These are phyloP conservation scores for Verbascum thapsus DNA, from an alignment of 257 asterid genomes.

Conservation along the genomic window DNA sequence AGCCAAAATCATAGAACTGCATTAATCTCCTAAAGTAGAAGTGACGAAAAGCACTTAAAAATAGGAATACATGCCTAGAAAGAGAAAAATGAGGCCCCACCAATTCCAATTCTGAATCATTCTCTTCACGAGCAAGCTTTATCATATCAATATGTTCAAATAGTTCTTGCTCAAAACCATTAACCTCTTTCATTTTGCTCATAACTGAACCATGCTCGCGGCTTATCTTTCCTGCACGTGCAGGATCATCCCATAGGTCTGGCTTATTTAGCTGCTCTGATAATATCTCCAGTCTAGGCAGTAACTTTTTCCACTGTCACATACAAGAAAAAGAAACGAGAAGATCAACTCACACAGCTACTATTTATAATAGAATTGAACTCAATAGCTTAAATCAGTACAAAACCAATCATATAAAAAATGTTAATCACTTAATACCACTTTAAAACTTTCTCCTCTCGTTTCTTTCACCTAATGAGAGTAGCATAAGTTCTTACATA, in stretches of 20 bases:
- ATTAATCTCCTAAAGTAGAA: constrained; percentile 23
- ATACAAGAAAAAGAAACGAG: constrained; percentile 21
- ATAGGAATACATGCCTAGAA: constrained; percentile 49
- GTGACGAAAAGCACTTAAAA: constrained; percentile 26
- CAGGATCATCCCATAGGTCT: constrained; percentile 91
- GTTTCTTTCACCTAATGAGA: constrained; percentile 19
- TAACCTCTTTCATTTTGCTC: constrained; percentile 77
- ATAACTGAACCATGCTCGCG: constrained; percentile 84
- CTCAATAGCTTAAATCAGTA: not conserved
- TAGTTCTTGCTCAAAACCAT: constrained; percentile 69
- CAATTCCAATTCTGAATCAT: constrained; percentile 75
- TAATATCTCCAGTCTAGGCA: constrained; percentile 53
- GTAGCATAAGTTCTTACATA: not conserved
- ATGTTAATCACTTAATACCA: not conserved
- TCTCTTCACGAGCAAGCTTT: constrained; percentile 91
- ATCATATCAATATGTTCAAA: constrained; percentile 93
- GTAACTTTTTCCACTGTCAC: constrained; percentile 74
- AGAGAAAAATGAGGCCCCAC: constrained; percentile 56
- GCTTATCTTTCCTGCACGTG: constrained; percentile 83
- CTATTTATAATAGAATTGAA: constrained; percentile 11
- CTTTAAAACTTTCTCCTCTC: not conserved
- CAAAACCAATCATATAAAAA: not conserved
- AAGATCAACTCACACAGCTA: constrained; percentile 16
- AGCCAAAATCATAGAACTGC: constrained; percentile 13
- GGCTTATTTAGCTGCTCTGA: constrained; percentile 66